These are phyloP conservation scores for Suillus plorans DNA, from an alignment of 768 basidiomycete species.

Conservation along the genomic window DNA sequence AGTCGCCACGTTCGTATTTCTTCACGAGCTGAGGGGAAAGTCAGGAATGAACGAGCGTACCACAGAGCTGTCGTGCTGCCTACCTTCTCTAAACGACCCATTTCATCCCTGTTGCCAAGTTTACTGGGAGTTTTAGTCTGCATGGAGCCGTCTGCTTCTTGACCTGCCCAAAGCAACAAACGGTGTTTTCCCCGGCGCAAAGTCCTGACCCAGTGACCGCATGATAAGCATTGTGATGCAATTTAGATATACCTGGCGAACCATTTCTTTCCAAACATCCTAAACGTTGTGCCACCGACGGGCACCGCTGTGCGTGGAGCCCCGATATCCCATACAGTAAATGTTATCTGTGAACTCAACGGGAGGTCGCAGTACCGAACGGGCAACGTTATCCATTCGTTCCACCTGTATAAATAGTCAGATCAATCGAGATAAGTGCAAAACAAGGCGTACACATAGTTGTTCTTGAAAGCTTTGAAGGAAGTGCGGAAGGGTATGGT, in stretches of 20 bases:
- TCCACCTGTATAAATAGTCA: constrained; percentile 63
- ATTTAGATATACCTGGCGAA: constrained; percentile 30
- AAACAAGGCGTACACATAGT: constrained; percentile 57
- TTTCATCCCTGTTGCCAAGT: constrained; percentile 77
- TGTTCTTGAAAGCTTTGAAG: constrained; percentile 88
- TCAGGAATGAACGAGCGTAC: constrained; percentile 27
- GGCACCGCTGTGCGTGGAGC: constrained; percentile 77
- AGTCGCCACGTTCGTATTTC: constrained; percentile 93
- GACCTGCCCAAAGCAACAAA: constrained; percentile 76
- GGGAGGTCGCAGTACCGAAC: constrained; percentile 95
- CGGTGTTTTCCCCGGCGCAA: constrained; percentile 90
- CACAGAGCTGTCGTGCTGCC: constrained; percentile 9
- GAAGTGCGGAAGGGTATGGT: constrained; percentile 91
- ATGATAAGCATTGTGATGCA: not conserved
- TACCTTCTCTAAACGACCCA: constrained; percentile 93
- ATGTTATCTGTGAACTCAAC: constrained; percentile 80
- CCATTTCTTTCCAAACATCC: constrained; percentile 93
- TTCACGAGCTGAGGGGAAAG: constrained; percentile 66
- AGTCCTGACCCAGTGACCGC: constrained; percentile 52
- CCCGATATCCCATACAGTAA: constrained; percentile 96
- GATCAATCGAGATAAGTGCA: not conserved
- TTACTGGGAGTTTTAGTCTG: constrained; percentile 90
- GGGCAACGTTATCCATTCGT: constrained; percentile 91
- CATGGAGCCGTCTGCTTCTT: constrained; percentile 82
- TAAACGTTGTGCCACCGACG: constrained; percentile 89